Evolutionary conservation across 2,329 filamentous ascomycete species (phyloP), one percentile per base, ranked within the genome.

Genomic region (Dryadomyces sulphureus): DNA sequence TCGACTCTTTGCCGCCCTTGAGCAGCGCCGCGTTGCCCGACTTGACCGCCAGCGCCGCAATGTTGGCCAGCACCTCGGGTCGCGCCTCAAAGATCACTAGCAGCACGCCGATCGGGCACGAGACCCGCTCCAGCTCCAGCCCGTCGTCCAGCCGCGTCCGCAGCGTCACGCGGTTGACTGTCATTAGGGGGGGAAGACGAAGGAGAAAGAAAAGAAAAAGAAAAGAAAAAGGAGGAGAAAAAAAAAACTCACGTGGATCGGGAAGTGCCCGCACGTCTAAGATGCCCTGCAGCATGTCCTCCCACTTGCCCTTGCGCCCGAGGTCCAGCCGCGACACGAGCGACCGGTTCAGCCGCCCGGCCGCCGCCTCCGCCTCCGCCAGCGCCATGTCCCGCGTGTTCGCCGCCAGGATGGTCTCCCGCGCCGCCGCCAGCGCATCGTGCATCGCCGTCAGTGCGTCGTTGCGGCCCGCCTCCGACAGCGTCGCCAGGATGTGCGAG

Each of bases 71-170:
- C 53, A 98, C 92, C 65, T 98, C 92, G 7, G 92, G 92, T 7
- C 92, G 83, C 32, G 92, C 92, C 66, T 98, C 92, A 59, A 98
- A 98, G 59, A 98, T 96, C 65, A 98, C 92, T 54, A 98, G 75
- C 38, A 98, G 76, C n/a, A 96, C 89, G 49, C 92, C 92, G 55
- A 98, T 96, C 6, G 92, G 92, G 60, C 87, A 94, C 36, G 86
- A 88, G 41, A 94, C 84, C 51, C 89, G 80, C 60, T 94, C 87
- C 49, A 98, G 73, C 45, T 81, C 73, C 45, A 98, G 73, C 45
- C 81, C 83, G 54, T 95, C 84, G 61, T 96, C 92, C 11, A 98
- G 74, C 48, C 81, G 75, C 39, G 88, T 96, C 51, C 83, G 79
- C 57, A 94, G 69, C 36, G 86, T 89, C 45, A 92, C 72, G 59